Percentiles rank a stretch among this genome's conserved stretches.
Evolutionary conservation across 495 filamentous ascomycete species (phyloP).

Genomic region (Aspergillus sclerotiicarbonarius): DNA sequence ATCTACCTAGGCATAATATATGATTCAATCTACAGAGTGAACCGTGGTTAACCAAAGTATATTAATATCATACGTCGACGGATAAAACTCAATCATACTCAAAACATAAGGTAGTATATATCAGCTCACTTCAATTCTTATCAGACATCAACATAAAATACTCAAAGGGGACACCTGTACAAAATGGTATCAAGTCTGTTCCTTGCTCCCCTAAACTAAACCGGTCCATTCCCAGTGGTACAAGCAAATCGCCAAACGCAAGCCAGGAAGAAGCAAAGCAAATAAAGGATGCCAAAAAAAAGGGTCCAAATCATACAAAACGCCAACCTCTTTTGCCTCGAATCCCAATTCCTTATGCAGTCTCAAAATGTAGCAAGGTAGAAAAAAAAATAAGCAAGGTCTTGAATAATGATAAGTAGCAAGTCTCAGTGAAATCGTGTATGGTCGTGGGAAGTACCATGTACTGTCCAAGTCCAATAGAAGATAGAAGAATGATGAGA

Average conservation of each 20-base stretch:
- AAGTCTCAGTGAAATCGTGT: no score
- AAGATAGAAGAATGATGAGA: conserved; percentile 10
- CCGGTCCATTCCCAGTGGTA: conserved; percentile 22
- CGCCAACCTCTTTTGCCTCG: conserved; percentile 25
- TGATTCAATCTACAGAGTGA: no score
- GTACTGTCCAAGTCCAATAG: conserved; percentile 14
- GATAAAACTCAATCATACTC: no score
- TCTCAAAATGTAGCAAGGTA: conserved; percentile 22
- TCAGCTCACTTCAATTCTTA: no score
- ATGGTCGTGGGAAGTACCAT: conserved; percentile 10
- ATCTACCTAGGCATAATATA: no score
- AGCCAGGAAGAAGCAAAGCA: background rate
- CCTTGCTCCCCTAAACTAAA: conserved; percentile 14
- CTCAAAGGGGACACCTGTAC: conserved; percentile 33
- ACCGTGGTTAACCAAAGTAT: no score
- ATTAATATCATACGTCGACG: no score
- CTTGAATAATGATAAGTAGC: conserved; percentile 12
- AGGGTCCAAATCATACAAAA: conserved; percentile 11
- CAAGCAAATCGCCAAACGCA: conserved; percentile 17
- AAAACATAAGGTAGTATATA: no score
- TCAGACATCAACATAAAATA: conserved; percentile 1
- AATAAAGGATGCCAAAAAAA: conserved; percentile 5
- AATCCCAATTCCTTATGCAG: conserved; percentile 20
- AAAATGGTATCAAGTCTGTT: conserved; percentile 46
- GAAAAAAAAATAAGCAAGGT: conserved; percentile 14